Evolutionary conservation across 1,139 yeast species (phyloP).

Genomic region (Scheffersomyces insectosa): DNA sequence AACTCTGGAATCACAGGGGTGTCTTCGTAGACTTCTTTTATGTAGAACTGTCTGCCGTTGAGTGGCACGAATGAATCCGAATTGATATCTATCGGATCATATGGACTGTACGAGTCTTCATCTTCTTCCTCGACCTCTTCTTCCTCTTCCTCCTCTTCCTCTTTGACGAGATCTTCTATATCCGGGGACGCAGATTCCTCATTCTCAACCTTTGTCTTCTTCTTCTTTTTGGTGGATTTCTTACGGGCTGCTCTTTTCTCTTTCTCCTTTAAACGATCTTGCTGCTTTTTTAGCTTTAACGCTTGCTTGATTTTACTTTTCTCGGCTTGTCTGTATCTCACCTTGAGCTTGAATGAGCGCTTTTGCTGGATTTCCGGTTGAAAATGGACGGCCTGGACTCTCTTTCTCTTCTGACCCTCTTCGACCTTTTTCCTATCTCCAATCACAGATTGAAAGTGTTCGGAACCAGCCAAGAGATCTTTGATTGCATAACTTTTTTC

Average conservation of each 20-base stretch:
- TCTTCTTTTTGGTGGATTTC: not conserved
- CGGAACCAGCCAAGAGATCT: constrained; percentile 15
- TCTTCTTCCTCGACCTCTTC: constrained; percentile 4
- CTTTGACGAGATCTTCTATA: not conserved
- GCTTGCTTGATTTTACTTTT: constrained; percentile 6
- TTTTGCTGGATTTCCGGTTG: constrained; percentile 20
- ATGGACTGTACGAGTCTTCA: constrained; percentile 18
- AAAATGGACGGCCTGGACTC: constrained; percentile 27
- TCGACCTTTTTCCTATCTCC: constrained; percentile 34
- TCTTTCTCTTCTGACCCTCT: constrained; percentile 34
- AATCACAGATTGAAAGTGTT: constrained; percentile 40
- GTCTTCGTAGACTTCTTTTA: constrained; percentile 22
- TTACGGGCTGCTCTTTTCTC: constrained; percentile 1
- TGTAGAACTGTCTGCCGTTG: constrained; percentile 36
- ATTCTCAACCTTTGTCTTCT: constrained; percentile 1
- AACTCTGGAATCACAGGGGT: constrained; percentile 25
- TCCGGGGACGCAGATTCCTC: constrained; percentile 1
- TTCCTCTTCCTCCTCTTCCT: constrained; percentile 1
- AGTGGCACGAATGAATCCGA: constrained; percentile 36
- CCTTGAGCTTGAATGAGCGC: constrained; percentile 2
- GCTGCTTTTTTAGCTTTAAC: constrained; percentile 2
- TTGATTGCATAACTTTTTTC: constrained; percentile 3
- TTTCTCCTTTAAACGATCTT: constrained; percentile 1
- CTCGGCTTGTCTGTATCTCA: constrained; percentile 7
- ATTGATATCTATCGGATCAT: constrained; percentile 39